These are phyloP conservation scores for Medicago lupulina DNA, from an alignment of 306 rosid species.

Conservation along the genomic window DNA sequence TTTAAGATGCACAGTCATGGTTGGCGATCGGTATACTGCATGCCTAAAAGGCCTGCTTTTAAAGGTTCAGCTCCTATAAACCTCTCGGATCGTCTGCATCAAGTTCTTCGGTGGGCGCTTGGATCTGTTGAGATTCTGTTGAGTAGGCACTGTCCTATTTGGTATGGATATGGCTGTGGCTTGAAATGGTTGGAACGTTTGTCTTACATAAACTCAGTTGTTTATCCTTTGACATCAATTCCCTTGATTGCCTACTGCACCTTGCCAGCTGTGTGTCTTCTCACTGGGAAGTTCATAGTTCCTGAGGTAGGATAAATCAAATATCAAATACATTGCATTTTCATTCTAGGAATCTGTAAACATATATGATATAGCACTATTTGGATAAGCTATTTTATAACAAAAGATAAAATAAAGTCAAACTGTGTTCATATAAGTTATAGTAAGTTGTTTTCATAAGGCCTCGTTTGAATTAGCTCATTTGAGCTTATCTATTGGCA, in stretches of 20 bases:
- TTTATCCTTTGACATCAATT: slow-evolving; percentile 88
- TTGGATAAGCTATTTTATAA: too few relatives aligned
- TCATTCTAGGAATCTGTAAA: not conserved
- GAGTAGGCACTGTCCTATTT: slow-evolving; percentile 87
- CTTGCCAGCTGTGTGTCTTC: slow-evolving; percentile 90
- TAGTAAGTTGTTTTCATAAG: too few relatives aligned
- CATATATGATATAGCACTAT: too few relatives aligned
- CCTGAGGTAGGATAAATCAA: slow-evolving; percentile 61
- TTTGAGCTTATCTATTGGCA: too few relatives aligned
- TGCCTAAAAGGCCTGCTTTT: slow-evolving; percentile 88
- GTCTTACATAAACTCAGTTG: slow-evolving; percentile 88
- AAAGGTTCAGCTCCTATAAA: slow-evolving; percentile 97
- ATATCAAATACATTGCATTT: not conserved
- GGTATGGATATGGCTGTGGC: slow-evolving; percentile 96
- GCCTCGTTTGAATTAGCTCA: too few relatives aligned
- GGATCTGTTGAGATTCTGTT: slow-evolving; percentile 90
- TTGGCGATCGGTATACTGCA: slow-evolving; percentile 95
- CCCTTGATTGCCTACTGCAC: slow-evolving; percentile 85
- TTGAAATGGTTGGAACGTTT: slow-evolving; percentile 86
- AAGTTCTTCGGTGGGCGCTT: slow-evolving; percentile 95
- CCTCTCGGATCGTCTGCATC: slow-evolving; percentile 86
- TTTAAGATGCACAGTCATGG: slow-evolving; percentile 98
- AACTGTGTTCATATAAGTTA: too few relatives aligned
- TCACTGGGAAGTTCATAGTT: slow-evolving; percentile 87
- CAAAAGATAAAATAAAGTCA: too few relatives aligned